These are phyloP conservation scores for Alternaria incomplexa DNA, from an alignment of 2,329 filamentous ascomycete species.

Conservation along the genomic window DNA sequence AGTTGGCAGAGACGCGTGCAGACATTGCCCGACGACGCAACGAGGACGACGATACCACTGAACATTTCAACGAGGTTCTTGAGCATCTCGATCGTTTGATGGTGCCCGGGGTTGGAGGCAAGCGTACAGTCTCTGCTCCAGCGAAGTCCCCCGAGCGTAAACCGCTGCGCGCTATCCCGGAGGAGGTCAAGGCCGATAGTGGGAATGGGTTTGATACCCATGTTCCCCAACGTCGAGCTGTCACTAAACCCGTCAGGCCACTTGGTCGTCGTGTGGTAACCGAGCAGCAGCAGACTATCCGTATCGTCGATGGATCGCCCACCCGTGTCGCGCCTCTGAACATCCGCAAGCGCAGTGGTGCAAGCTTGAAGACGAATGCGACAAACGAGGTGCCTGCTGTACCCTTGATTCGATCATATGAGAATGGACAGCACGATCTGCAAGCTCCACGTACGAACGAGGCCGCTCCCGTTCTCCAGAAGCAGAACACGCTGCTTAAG, in stretches of 20 bases:
- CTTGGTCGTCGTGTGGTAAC: slow-evolving; percentile 33
- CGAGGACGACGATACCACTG: slow-evolving; percentile 54
- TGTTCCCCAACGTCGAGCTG: slow-evolving; percentile 45
- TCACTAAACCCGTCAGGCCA: slow-evolving; percentile 51
- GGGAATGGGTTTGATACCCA: slow-evolving; percentile 39
- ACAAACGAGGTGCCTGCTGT: slow-evolving; percentile 17
- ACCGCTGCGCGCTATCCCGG: slow-evolving; percentile 59
- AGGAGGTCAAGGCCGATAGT: slow-evolving; percentile 53
- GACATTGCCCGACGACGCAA: slow-evolving; percentile 61
- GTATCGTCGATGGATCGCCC: slow-evolving; percentile 62
- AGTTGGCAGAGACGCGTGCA: slow-evolving; percentile 64
- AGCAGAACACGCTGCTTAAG: slow-evolving; percentile 37
- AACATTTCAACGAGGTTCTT: slow-evolving; percentile 65
- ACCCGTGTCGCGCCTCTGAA: slow-evolving; percentile 60
- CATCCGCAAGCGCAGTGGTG: slow-evolving; percentile 58
- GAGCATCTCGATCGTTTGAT: slow-evolving; percentile 65
- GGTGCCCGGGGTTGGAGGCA: slow-evolving; percentile 47
- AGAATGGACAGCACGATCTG: slow-evolving; percentile 27
- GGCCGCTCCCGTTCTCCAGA: slow-evolving; percentile 15
- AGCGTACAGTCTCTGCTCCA: slow-evolving; percentile 57
- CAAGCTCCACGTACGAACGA: slow-evolving; percentile 23
- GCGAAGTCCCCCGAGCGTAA: slow-evolving; percentile 38
- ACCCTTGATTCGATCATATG: slow-evolving; percentile 25
- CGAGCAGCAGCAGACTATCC: slow-evolving; percentile 57
- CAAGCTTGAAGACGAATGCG: slow-evolving; percentile 33